These are phyloP conservation scores for Zygotorulaspora sp. DNA, from an alignment of 805 yeast species.

Conservation along the genomic window DNA sequence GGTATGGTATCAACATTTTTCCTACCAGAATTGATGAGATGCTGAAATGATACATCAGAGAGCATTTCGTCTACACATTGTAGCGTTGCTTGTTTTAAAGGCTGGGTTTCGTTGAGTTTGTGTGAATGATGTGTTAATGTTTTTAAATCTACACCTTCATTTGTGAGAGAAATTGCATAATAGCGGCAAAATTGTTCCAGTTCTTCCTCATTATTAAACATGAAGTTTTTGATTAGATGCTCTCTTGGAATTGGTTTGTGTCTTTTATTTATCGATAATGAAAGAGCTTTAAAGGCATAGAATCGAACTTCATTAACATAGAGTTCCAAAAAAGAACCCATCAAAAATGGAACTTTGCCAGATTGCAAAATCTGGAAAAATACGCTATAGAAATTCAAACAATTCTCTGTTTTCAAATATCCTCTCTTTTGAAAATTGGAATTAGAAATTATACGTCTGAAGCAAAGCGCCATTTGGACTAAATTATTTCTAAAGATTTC, in stretches of 20 bases:
- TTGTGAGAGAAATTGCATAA: slow-evolving; percentile 49
- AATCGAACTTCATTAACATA: slow-evolving; percentile 77
- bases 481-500: slow-evolving; percentile 47
- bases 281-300: slow-evolving; percentile 63
- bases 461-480: slow-evolving; percentile 67
- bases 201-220: slow-evolving; percentile 60
- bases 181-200: slow-evolving; percentile 54
- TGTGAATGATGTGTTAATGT: slow-evolving; percentile 39
- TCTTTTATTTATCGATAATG: slow-evolving; percentile 62
- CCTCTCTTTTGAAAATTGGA: slow-evolving; percentile 57
- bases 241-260: slow-evolving; percentile 58
- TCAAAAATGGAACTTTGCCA: slow-evolving; percentile 55
- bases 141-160: slow-evolving; percentile 43
- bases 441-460: slow-evolving; percentile 63
- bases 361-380: slow-evolving; percentile 58
- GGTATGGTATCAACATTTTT: slow-evolving; percentile 20
- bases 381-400: slow-evolving; percentile 53
- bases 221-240: slow-evolving; percentile 48
- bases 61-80: slow-evolving; percentile 40
- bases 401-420: slow-evolving; percentile 48
- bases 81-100: slow-evolving; percentile 47
- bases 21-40: slow-evolving; percentile 41
- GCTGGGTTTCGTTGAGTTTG: slow-evolving; percentile 36
- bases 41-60: slow-evolving; percentile 26
- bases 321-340: slow-evolving; percentile 72